Conservation (phyloP, 2,329 filamentous ascomycete genomes). For the Myriosclerotinia curreyana region DNA sequence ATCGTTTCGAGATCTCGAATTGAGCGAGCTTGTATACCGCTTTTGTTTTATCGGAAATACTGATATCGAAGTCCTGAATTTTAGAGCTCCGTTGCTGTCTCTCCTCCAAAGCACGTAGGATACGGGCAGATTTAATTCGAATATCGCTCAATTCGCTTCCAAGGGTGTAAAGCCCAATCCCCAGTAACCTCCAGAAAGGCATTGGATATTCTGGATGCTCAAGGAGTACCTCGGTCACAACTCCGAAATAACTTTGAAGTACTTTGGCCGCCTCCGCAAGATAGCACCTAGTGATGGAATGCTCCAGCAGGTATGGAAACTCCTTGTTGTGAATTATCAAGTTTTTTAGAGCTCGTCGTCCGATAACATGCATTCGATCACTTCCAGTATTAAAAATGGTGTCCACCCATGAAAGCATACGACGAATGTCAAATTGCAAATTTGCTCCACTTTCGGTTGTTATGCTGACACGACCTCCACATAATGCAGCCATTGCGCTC, state of each 20-base stretch:
- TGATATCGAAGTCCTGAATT: constrained; percentile 96
- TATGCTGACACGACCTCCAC: constrained; percentile 79
- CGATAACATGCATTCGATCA: constrained; percentile 88
- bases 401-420: constrained; percentile 94
- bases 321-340: constrained; percentile 88
- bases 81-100: constrained; percentile 82
- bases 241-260: constrained; percentile 91
- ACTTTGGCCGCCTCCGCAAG: constrained; percentile 75
- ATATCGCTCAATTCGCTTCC: constrained; percentile 90
- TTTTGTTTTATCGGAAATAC: constrained; percentile 96
- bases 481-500: constrained; percentile 92
- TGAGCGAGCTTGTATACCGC: constrained; percentile 97
- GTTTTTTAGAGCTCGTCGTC: constrained; percentile 82
- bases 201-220: constrained; percentile 79
- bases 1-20: constrained; percentile 89
- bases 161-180: constrained; percentile 84
- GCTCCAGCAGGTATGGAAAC: constrained; percentile 78
- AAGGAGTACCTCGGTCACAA: constrained; percentile 82
- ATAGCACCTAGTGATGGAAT: constrained; percentile 91
- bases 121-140: constrained; percentile 77
- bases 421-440: constrained; percentile 85
- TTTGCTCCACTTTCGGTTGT: constrained; percentile 84
- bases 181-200: constrained; percentile 87
- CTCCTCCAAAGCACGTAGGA: constrained; percentile 79
- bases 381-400: constrained; percentile 90